Base-by-base conservation (phyloP, 176 grass and related monocot species). In the Calamus simplicifolius region DNA sequence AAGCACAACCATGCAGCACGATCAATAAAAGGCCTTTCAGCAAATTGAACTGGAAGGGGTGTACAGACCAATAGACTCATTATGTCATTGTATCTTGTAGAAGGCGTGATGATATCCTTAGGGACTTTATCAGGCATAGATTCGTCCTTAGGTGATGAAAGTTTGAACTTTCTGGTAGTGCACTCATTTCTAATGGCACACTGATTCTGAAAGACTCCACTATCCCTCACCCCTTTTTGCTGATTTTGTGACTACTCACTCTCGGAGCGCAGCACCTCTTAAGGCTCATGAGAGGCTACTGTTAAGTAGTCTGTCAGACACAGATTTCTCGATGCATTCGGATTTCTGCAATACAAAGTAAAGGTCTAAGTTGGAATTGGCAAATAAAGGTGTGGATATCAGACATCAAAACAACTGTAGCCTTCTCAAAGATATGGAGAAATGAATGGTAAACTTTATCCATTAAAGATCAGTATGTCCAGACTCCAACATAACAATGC, bases 261-360 rank as follows among this genome's bases (percentile, higher is more conserved):
- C 16, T 75, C 51, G 63, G 27, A 30, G 54, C 17, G 23, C 27
- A 27, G 21, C 5, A 18, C 56, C 59, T 68, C 23, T 63, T 63
- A 61, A 35, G 21, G 69, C 55, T 57, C 30, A 17, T 18, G 58
- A 16, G 19, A 79, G 53, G 43, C 18, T 31, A 51, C 56, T 15
- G 16, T 31, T 49, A 27, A 49, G 16, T 66, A 16, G 51, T 55
- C 48, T 67, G 69, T 52, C 43, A 49, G 50, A 58, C n/a, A n/a
- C 51, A 63, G 66, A 79, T 27, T 71, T 72, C 43, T 28, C 49
- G 54, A 80, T 73, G 16, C 72, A 85, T 67, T 68, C 58, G 54
- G 38, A 21, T 23, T 62, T 19, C 69, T 72, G 50, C 59, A 54
- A 53, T 16, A 58, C 5, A 8, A 62, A 72, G n/a, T 29, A 35